Percentiles rank a stretch among this genome's conserved stretches.
Conservation (phyloP, 257 asterid species). For the Perilla frutescens region DNA sequence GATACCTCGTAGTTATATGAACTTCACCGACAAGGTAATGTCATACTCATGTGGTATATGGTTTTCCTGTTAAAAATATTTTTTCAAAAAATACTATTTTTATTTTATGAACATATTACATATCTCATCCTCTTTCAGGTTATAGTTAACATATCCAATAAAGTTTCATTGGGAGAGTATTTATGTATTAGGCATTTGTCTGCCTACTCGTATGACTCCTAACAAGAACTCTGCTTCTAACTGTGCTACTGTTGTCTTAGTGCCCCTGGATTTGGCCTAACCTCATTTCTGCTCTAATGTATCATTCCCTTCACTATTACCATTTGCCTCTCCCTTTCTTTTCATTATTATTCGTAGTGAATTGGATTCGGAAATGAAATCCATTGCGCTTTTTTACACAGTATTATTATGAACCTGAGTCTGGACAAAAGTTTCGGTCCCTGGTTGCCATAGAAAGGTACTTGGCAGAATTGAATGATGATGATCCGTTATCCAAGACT, state of each 20-base stretch:
- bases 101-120: too few relatives aligned
- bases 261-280: background rate
- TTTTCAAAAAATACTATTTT: too few relatives aligned
- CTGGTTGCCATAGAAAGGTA: constrained; percentile 58
- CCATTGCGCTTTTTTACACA: constrained; percentile 36
- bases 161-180: background rate
- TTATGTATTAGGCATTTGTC: background rate
- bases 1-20: constrained; percentile 55
- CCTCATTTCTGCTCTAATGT: background rate
- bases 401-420: constrained; percentile 85
- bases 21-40: constrained; percentile 58
- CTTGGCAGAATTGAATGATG: constrained; percentile 57
- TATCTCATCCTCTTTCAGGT: background rate
- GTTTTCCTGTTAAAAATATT: background rate
- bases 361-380: constrained; percentile 1
- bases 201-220: background rate
- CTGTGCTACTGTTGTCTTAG: background rate
- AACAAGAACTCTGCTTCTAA: background rate
- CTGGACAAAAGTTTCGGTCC: constrained; percentile 76
- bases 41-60: background rate
- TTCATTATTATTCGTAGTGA: constrained; percentile 4
- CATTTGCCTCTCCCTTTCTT: background rate
- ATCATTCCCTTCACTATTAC: background rate
- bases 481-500: constrained; percentile 54
- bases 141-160: background rate